Base-by-base conservation (phyloP, 2,329 filamentous ascomycete genomes). In the Fusarium paranaense region DNA sequence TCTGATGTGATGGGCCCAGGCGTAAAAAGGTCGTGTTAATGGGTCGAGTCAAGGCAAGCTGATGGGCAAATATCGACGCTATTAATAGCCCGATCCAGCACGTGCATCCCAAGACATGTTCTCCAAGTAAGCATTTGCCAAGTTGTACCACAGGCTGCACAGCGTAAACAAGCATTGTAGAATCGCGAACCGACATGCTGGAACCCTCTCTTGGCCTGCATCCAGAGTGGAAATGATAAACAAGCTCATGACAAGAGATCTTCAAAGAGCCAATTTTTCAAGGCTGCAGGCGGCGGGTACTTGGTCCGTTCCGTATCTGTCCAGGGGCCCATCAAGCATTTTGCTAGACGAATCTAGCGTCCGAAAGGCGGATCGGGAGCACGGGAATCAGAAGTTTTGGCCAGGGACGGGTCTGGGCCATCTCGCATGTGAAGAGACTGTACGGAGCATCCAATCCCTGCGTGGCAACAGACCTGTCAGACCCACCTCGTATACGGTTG, bases 321-420 rank as follows among this genome's bases (percentile, higher is more conserved):
- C 27, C 11, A 32, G 27, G 18, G 42, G 25, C 22, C 42, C 42
- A 50, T 52, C 47, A 52, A 52, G 47, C 47, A 52, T 52, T 52
- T 52, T 52, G 69, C 56, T 58, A 58, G 16, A 58, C 56, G 56
- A 58, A 40, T 58, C 56, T 58, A 30, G 56, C 56, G 56, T 38
- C 54, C 20, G 27, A 37, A 57, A 20, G n/a, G 14, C 52, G 52
- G 52, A 57, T 57, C 54, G 54, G 32, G 33, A 35, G 35, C 8
- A 35, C 22, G 56, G 56, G 56, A 58, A 58, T 58, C 56, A 58
- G 56, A 38, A 38, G 33, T 27, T 58, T 35, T n/a, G 18, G 35
- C 35, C 35, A 38, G 33, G 50, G 50, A 27, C 33, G 20, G 56
- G 56, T 58, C 54, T n/a, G 7, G 56, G 33, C 56, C 35, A n/a